Percentiles rank a stretch among this genome's conserved stretches.
These are phyloP conservation scores for Corynascus novoguineensis DNA, from an alignment of 495 filamentous ascomycete species.

Conservation along the genomic window DNA sequence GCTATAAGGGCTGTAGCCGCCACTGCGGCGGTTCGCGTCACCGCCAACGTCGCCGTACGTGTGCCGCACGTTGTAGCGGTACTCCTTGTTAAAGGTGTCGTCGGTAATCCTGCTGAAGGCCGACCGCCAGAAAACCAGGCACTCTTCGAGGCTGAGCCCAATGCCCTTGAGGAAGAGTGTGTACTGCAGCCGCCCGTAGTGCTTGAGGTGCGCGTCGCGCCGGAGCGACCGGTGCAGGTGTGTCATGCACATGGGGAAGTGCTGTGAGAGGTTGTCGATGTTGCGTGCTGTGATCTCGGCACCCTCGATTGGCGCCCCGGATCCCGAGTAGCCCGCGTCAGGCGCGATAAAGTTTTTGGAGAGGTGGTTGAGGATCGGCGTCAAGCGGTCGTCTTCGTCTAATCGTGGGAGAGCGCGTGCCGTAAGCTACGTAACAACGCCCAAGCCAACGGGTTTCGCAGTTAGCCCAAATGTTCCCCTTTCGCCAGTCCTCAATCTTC, in stretches of 20 bases:
- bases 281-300: conserved; percentile 70
- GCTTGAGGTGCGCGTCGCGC: conserved; percentile 82
- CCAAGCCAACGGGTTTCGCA: too few species aligned
- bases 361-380: conserved; percentile 87
- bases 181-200: conserved; percentile 93
- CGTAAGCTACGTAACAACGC: conserved; percentile 59
- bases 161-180: conserved; percentile 96
- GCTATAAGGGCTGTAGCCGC: conserved; percentile 81
- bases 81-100: conserved; percentile 90
- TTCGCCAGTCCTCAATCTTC: background rate
- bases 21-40: conserved; percentile 75
- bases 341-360: conserved; percentile 89
- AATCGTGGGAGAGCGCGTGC: conserved; percentile 83
- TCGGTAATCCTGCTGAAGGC: conserved; percentile 79
- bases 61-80: conserved; percentile 94
- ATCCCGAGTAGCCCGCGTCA: conserved; percentile 65
- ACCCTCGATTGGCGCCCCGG: conserved; percentile 49
- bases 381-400: conserved; percentile 93
- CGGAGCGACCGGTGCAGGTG: conserved; percentile 79
- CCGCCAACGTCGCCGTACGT: conserved; percentile 92
- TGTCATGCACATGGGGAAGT: conserved; percentile 94
- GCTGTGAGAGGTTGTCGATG: conserved; percentile 73
- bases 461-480: conserved; percentile 3
- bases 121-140: conserved; percentile 88
- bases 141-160: conserved; percentile 84